Conservation (phyloP, 2,329 filamentous ascomycete genomes). For the Calonectria hongkongensis region DNA sequence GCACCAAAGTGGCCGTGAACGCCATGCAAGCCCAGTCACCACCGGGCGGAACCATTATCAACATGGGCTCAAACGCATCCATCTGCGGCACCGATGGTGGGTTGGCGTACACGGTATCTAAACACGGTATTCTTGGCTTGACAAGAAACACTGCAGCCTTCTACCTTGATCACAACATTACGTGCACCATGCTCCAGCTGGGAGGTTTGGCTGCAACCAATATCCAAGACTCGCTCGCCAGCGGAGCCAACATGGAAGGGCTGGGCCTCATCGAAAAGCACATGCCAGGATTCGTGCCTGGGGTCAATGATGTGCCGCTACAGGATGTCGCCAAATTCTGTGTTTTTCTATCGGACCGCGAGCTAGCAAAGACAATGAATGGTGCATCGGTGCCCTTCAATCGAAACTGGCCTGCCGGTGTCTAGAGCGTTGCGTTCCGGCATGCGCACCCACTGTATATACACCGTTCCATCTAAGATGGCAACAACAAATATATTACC, state of each 20-base stretch:
- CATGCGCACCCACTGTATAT: background rate
- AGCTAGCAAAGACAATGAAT: slow-evolving; percentile 6
- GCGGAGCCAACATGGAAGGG: background rate
- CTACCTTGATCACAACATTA: slow-evolving; percentile 14
- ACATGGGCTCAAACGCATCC: slow-evolving; percentile 68
- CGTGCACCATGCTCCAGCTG: slow-evolving; percentile 15
- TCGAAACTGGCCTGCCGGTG: slow-evolving; percentile 13
- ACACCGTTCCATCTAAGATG: background rate
- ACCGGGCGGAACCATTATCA: slow-evolving; percentile 68
- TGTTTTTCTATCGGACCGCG: background rate
- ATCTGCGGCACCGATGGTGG: slow-evolving; percentile 63
- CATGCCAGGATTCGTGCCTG: slow-evolving; percentile 8
- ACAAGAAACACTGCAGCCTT: slow-evolving; percentile 7
- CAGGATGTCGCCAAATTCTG: slow-evolving; percentile 18
- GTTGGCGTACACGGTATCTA: slow-evolving; percentile 59
- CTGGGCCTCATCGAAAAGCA: slow-evolving; percentile 2
- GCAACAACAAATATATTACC: background rate
- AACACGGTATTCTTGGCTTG: slow-evolving; percentile 1
- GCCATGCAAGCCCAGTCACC: slow-evolving; percentile 41
- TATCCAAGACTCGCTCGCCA: slow-evolving; percentile 13
- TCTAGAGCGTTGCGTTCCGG: background rate
- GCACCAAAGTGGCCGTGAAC: slow-evolving; percentile 68
- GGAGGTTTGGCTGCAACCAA: slow-evolving; percentile 14
- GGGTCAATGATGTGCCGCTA: slow-evolving; percentile 15
- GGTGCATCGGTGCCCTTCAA: slow-evolving; percentile 12